Conservation (phyloP, 1,284 basidiomycete genomes). For the Cutaneotrichosporon cavernicola region DNA sequence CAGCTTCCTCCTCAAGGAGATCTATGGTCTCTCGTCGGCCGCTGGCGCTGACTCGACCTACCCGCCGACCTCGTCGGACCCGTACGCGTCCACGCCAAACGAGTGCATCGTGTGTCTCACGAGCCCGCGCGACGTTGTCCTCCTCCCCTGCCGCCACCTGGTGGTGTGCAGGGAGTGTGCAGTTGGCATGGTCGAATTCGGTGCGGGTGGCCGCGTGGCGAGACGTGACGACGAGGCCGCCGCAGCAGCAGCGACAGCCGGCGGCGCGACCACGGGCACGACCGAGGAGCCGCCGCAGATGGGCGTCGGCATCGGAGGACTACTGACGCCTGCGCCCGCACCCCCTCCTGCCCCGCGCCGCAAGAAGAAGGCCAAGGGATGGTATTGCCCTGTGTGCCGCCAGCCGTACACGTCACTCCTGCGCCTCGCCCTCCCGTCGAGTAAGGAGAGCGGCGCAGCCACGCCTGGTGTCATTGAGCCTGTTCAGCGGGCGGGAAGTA, state of each 20-base stretch:
- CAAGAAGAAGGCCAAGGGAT: conserved; percentile 87
- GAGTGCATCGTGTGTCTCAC: conserved; percentile 86
- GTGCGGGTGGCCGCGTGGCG: conserved; percentile 74
- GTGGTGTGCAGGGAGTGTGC: conserved; percentile 90
- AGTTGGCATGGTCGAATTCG: conserved; percentile 90
- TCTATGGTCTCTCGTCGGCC: conserved; percentile 70
- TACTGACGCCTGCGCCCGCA: conserved; percentile 33
- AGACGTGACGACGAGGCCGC: conserved; percentile 27
- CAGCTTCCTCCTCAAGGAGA: conserved; percentile 87
- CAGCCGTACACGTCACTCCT: conserved; percentile 86
- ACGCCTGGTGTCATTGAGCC: conserved; percentile 10
- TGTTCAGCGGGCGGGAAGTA: conserved; percentile 32
- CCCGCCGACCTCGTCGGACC: conserved; percentile 57
- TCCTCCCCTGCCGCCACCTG: conserved; percentile 82
- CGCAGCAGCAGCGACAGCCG: conserved; percentile 14
- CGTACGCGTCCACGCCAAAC: conserved; percentile 72
- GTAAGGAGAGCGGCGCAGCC: conserved; percentile 29
- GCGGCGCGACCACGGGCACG: conserved; percentile 14
- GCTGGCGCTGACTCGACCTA: conserved; percentile 52
- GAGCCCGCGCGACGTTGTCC: conserved; percentile 78
- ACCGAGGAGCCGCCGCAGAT: not conserved
- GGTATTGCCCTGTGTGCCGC: conserved; percentile 90
- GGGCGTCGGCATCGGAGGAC: conserved; percentile 28
- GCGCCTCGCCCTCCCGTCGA: conserved; percentile 72
- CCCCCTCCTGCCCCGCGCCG: conserved; percentile 58